Evolutionary conservation across 2,329 filamentous ascomycete genomes (phyloP).

Genomic region (Microcera coccophila): DNA sequence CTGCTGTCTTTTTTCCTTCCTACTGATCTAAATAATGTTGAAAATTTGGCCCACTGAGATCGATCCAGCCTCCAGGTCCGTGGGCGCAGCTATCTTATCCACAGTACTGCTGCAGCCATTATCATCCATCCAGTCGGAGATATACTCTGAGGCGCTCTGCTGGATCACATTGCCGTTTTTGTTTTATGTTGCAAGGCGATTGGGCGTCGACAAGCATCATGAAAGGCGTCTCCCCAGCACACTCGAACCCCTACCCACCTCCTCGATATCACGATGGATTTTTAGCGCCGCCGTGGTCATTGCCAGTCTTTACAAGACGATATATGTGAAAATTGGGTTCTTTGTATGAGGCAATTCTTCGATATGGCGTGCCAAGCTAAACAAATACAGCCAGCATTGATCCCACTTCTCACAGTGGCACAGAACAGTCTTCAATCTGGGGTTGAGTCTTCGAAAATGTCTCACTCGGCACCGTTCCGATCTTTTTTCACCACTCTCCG

Average conservation of each 20-base stretch:
- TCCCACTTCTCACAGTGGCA: slow-evolving; percentile 18
- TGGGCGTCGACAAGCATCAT: fast-evolving
- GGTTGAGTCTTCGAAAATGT: not conserved
- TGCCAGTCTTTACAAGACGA: slow-evolving; percentile 15
- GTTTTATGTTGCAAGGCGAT: slow-evolving; percentile 4
- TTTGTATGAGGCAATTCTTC: slow-evolving; percentile 6
- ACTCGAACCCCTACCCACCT: not conserved
- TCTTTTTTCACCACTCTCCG: slow-evolving; percentile 2
- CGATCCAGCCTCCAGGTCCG: slow-evolving; percentile 4
- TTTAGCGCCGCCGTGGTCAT: slow-evolving; percentile 6
- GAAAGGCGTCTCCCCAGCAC: not conserved
- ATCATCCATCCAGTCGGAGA: slow-evolving; percentile 20
- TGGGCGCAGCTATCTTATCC: slow-evolving; percentile 24
- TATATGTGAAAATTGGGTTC: slow-evolving; percentile 10
- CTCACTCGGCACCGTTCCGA: not conserved
- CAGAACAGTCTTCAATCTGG: slow-evolving; percentile 4
- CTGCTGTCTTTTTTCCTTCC: too few species aligned
- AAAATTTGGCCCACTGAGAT: not conserved
- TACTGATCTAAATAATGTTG: not conserved
- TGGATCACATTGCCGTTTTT: slow-evolving; percentile 30
- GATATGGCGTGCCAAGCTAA: not conserved
- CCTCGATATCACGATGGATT: slow-evolving; percentile 8
- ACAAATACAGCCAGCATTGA: slow-evolving; percentile 20
- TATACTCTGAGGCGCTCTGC: slow-evolving; percentile 32
- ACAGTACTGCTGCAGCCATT: slow-evolving; percentile 19